A percentile compares a stretch with the other conserved stretches of the same genome.
Evolutionary conservation across 2,329 filamentous ascomycete species (phyloP).

Genomic region (Sporothrix luriei): DNA sequence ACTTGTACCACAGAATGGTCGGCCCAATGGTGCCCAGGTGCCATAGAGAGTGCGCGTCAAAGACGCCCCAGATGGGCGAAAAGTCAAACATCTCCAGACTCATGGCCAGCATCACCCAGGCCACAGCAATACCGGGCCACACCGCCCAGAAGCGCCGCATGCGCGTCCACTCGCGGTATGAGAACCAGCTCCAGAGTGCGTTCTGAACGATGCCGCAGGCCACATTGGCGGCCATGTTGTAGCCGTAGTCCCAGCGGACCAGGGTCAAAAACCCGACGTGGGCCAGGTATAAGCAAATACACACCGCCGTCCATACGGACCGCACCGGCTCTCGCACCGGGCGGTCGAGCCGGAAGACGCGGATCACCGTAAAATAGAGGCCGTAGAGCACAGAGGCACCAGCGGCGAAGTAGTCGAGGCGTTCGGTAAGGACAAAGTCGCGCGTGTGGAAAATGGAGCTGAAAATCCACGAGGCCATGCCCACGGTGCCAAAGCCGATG

Average conservation of each 20-base stretch:
- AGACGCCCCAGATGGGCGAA: slow-evolving; percentile 74
- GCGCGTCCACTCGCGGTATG: slow-evolving; percentile 70
- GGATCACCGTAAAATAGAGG: slow-evolving; percentile 79
- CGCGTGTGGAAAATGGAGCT: slow-evolving; percentile 91
- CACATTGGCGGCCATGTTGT: slow-evolving; percentile 97
- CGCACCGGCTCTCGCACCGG: slow-evolving; percentile 50
- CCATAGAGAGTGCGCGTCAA: slow-evolving; percentile 96
- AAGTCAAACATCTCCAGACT: slow-evolving; percentile 95
- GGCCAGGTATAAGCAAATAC: slow-evolving; percentile 67
- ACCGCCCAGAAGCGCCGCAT: slow-evolving; percentile 76
- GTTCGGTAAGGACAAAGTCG: slow-evolving; percentile 83
- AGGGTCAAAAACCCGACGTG: slow-evolving; percentile 85
- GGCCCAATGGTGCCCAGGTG: slow-evolving; percentile 90
- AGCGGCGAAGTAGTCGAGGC: slow-evolving; percentile 94
- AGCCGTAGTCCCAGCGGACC: slow-evolving; percentile 91
- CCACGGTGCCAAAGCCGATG: slow-evolving; percentile 74
- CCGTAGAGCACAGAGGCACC: slow-evolving; percentile 90
- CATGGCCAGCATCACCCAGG: slow-evolving; percentile 92
- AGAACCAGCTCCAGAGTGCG: slow-evolving; percentile 82
- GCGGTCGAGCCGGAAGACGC: slow-evolving; percentile 78
- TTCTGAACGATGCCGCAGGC: slow-evolving; percentile 79
- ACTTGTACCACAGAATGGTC: slow-evolving; percentile 93
- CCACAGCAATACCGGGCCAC: slow-evolving; percentile 88
- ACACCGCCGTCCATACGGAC: slow-evolving; percentile 74
- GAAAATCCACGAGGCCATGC: slow-evolving; percentile 81